phyloP scores from a whole-genome alignment of 352 stramenopile genomes.

The Pythium sp. region DNA sequence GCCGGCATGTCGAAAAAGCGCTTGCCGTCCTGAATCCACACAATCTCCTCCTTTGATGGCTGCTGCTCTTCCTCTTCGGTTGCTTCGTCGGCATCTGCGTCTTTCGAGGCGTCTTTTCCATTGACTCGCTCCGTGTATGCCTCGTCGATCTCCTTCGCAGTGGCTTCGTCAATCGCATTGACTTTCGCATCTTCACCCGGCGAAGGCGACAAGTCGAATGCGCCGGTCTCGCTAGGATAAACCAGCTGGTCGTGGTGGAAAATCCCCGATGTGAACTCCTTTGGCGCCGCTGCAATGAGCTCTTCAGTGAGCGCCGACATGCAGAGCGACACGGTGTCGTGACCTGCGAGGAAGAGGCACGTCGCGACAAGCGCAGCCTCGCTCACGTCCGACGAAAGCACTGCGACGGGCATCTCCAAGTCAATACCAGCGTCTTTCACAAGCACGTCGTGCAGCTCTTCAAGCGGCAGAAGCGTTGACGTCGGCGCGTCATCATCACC shows the following conservation, averaged over 20 bases:
- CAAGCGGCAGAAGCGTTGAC: slow-evolving; percentile 32
- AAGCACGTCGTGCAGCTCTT: slow-evolving; percentile 42
- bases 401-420: slow-evolving; percentile 33
- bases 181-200: neutral
- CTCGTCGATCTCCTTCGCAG: slow-evolving; percentile 32
- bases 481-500: slow-evolving; percentile 24
- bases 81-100: slow-evolving; percentile 7
- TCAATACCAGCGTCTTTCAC: slow-evolving; percentile 35
- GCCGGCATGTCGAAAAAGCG: slow-evolving; percentile 83
- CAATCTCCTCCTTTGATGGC: slow-evolving; percentile 29
- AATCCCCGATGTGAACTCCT: slow-evolving; percentile 37
- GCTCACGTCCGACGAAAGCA: slow-evolving; percentile 38
- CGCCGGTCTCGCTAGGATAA: slow-evolving; percentile 39
- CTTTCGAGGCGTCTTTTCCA: slow-evolving; percentile 24
- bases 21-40: slow-evolving; percentile 50
- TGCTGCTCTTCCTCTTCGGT: slow-evolving; percentile 18
- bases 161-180: slow-evolving; percentile 11
- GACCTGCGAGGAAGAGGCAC: slow-evolving; percentile 40
- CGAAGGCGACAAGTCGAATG: slow-evolving; percentile 58
- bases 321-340: slow-evolving; percentile 36
- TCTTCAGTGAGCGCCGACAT: slow-evolving; percentile 34
- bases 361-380: slow-evolving; percentile 68
- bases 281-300: slow-evolving; percentile 35
- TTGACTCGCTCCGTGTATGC: slow-evolving; percentile 46
- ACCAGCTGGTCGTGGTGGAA: slow-evolving; percentile 42